Conservation (phyloP, 1,139 yeast species). For the Yamadazyma songkhlaensis region DNA sequence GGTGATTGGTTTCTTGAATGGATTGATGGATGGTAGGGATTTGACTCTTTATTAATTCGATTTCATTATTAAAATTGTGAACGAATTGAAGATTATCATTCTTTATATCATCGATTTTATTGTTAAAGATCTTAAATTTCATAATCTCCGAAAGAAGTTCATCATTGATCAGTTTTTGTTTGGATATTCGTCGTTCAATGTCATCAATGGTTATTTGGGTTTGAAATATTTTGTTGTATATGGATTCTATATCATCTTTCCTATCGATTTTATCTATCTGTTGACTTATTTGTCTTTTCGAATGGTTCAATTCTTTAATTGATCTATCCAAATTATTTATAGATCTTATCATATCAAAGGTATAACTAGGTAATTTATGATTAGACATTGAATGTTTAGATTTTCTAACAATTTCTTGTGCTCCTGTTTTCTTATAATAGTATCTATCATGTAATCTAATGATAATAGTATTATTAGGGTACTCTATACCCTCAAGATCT, state of each 20-base stretch:
- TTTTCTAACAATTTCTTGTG: background rate
- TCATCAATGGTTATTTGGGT: constrained; percentile 10
- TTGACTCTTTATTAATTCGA: constrained; percentile 29
- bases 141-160: constrained; percentile 24
- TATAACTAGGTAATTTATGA: constrained; percentile 14
- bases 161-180: constrained; percentile 26
- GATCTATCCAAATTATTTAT: constrained; percentile 29
- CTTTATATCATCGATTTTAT: constrained; percentile 18
- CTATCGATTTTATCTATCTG: constrained; percentile 2
- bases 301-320: constrained; percentile 25
- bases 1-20: constrained; percentile 20
- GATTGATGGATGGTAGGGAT: constrained; percentile 26
- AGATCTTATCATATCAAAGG: constrained; percentile 36
- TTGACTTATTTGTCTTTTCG: constrained; percentile 13
- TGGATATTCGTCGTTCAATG: constrained; percentile 18
- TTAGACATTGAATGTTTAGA: background rate
- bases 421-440: constrained; percentile 17
- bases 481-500: constrained; percentile 15
- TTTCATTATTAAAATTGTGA: constrained; percentile 19
- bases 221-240: constrained; percentile 11
- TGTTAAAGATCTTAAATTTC: constrained; percentile 22
- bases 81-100: constrained; percentile 18
- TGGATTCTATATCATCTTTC: constrained; percentile 13
- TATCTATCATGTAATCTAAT: constrained; percentile 22
- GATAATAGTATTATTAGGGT: constrained; percentile 25